These are phyloP conservation scores for Lophiostoma macrostomum DNA, from an alignment of 495 filamentous ascomycete genomes.

Conservation along the genomic window DNA sequence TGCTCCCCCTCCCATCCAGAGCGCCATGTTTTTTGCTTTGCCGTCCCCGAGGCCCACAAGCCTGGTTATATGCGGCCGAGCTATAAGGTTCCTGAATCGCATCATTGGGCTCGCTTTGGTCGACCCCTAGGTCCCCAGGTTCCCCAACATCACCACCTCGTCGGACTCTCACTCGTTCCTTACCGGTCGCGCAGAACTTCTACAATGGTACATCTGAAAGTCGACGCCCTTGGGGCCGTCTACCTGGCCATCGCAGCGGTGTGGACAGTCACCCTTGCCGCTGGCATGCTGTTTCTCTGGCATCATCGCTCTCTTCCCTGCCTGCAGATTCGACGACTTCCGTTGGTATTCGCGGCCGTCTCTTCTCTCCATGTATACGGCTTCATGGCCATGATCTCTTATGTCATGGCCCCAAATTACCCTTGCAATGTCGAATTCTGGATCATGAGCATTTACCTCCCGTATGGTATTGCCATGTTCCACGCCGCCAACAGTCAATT, in stretches of 20 bases:
- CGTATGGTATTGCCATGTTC: slow-evolving; percentile 23
- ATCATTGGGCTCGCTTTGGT: too few species aligned
- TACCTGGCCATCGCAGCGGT: slow-evolving; percentile 3
- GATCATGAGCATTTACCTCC: slow-evolving; percentile 23
- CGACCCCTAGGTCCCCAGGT: too few species aligned
- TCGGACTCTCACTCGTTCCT: too few species aligned
- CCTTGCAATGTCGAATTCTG: slow-evolving; percentile 12
- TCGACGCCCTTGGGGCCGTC: slow-evolving; percentile 2
- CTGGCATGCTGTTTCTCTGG: slow-evolving; percentile 7
- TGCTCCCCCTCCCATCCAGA: too few species aligned
- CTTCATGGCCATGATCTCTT: neutral
- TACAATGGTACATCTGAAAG: neutral
- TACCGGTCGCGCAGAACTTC: too few species aligned
- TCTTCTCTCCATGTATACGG: slow-evolving; percentile 6
- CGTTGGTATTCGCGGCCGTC: slow-evolving; percentile 3
- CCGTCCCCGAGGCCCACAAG: too few species aligned
- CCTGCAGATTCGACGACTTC: slow-evolving; percentile 13
- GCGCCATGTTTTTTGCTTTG: too few species aligned
- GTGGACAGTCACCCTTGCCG: slow-evolving; percentile 7
- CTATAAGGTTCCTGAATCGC: too few species aligned
- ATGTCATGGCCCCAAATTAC: neutral
- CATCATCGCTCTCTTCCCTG: slow-evolving; percentile 3
- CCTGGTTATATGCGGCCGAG: too few species aligned
- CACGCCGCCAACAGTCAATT: slow-evolving; percentile 58
- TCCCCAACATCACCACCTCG: too few species aligned